Evolutionary conservation across 768 basidiomycete genomes (phyloP), one percentile per base, ranked within the genome.

Genomic region (Trametes coccinea): DNA sequence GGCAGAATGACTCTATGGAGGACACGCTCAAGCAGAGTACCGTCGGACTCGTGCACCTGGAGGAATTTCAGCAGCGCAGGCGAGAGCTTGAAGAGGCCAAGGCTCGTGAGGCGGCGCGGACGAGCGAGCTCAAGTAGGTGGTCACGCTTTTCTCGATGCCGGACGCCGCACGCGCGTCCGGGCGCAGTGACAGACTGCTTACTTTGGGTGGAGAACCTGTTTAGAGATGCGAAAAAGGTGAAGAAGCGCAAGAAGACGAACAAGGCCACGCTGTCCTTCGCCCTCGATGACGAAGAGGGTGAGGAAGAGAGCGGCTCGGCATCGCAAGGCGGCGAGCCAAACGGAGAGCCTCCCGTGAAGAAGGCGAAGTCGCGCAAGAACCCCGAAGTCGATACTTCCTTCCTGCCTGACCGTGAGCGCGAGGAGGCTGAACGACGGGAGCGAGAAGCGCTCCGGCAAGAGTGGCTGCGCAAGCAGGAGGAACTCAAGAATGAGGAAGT

Each of bases 341-440:
- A 70, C 49, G 79, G 79, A 13, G 81, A 75, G 53, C 86, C 81
- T 16, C 78, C 80, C 2, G 66, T 78, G 4, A 95, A 95, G 74
- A 84, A 87, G 45, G 77, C 84, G 60, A 94, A 91, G 73, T 84
- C 95, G 44, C 86, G 89, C 73, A 98, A 99, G 79, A 98, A 98
- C 67, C 97, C 97, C 0, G 81, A 89, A 46, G 97, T 98, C 33
- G 97, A 98, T 70, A 99, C 97, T 0, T 98, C 95, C 1, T 99
- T 99, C 77, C 82, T 99, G 7, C 97, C 97, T 1, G 97, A 99
- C 74, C 85, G 97, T n/a, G 94, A 95, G 27, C 89, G 97, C 10
- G 97, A 99, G 71, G 95, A 95, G 71, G 84, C 85, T 7, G 97
- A 99, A 73, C 84, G 95, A 14, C 83, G 83, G 61, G 89, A 95